Evolutionary conservation across 2,329 filamentous ascomycete species (phyloP), one percentile per base, ranked within the genome.

Genomic region (Dactylellina parvicollis): DNA sequence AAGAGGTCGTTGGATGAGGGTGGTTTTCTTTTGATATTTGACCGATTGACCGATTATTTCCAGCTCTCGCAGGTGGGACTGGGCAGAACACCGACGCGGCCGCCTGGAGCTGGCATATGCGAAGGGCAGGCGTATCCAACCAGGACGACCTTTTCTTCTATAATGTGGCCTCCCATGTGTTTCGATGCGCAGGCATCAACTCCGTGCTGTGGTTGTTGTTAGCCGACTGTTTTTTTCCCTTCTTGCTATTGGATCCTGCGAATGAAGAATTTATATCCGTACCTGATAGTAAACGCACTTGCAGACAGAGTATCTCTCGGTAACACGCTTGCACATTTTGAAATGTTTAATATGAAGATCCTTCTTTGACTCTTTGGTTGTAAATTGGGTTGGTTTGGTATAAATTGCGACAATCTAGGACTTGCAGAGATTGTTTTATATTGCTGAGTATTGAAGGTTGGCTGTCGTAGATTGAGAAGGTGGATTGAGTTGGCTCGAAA

Each of bases 271-370:
- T 50, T 10, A 66, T 28, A 30, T 50, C 26, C 62, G 34, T 49
- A 70, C 65, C 49, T 89, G 86, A 84, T 94, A 92, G 84, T 96
- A 96, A 77, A 94, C 85, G 82, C 92, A 96, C 75, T 88, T 87
- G 85, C 92, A 96, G 64, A 90, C 91, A 62, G 92, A 89, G 84
- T 92, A 96, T 70, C 91, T 86, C 81, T 96, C 92, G 78, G 94
- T 84, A 75, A 96, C 82, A 82, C 93, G 91, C 79, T 92, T 93
- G 79, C 92, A 96, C 92, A 96, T 96, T 74, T 77, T 84, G 80
- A 70, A 32, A 16, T 49, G 42, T 40, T 62, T 52, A 38, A 12
- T 38, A 36, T 49, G 52, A 67, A 72, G 38, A 49, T 44, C 66
- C 56, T 20, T 22, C 40, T 36, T 38, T 7, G n/a, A 44, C 16